These are phyloP conservation scores for Tulasnella sp. DNA, from an alignment of 768 basidiomycete genomes.

Conservation along the genomic window DNA sequence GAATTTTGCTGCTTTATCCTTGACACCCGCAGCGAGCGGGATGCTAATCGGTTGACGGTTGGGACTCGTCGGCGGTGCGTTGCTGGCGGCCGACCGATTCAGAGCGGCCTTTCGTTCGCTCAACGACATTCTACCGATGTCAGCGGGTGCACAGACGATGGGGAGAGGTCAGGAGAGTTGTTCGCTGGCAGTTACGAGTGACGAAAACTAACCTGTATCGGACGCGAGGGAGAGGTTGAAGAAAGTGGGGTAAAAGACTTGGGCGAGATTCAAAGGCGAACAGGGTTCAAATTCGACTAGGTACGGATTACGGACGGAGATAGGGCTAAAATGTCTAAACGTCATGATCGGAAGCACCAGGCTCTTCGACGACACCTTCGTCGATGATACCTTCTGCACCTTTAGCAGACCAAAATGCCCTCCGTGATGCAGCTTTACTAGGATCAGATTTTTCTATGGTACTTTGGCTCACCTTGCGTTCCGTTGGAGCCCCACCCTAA, in stretches of 20 bases:
- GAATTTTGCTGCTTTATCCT: constrained; percentile 12
- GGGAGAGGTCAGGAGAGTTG: background rate
- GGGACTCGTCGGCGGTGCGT: background rate
- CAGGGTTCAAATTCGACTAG: background rate
- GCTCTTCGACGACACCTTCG: background rate
- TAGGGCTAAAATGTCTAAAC: background rate
- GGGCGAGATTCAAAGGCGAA: background rate
- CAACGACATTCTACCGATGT: background rate
- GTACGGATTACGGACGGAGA: background rate
- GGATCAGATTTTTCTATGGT: background rate
- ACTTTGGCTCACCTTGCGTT: background rate
- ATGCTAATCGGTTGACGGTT: background rate
- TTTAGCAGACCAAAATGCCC: constrained; percentile 2
- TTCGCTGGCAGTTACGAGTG: background rate
- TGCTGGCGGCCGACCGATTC: background rate
- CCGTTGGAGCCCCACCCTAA: background rate
- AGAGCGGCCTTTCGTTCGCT: constrained; percentile 12
- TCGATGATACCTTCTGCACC: background rate
- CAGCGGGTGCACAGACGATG: background rate
- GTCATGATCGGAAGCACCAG: background rate
- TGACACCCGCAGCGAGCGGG: background rate
- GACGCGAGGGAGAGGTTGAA: background rate
- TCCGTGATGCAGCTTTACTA: background rate
- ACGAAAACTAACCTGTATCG: background rate
- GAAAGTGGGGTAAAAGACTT: background rate